These are phyloP conservation scores for Tuber borchii DNA, from an alignment of 495 filamentous ascomycete species.

Conservation along the genomic window DNA sequence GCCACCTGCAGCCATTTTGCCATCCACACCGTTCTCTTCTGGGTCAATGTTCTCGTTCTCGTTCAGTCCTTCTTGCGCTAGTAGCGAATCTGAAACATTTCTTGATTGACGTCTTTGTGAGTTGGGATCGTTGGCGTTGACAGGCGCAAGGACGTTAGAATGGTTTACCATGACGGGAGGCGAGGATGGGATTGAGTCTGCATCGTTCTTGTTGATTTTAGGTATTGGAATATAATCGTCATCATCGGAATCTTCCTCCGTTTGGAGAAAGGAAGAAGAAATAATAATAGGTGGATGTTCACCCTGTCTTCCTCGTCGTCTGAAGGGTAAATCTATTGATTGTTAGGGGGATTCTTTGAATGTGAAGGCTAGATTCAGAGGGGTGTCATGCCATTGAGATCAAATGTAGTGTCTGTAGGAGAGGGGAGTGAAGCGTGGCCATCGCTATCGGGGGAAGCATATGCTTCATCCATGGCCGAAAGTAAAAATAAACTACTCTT, in stretches of 20 bases:
- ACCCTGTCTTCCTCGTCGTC: slow-evolving; percentile 10
- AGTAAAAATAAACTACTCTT: slow-evolving; percentile 11
- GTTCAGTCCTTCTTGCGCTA: not conserved
- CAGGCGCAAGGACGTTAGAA: slow-evolving; percentile 18
- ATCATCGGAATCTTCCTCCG: slow-evolving; percentile 13
- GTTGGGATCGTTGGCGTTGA: slow-evolving; percentile 19
- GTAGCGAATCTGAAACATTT: not conserved
- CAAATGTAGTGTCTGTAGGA: slow-evolving; percentile 39
- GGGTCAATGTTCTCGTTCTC: slow-evolving; percentile 31
- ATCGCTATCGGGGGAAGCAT: slow-evolving; percentile 41
- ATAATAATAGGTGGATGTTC: slow-evolving; percentile 11
- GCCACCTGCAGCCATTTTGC: not conserved
- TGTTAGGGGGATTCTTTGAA: not conserved
- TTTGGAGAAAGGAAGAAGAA: slow-evolving; percentile 26
- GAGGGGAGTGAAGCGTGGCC: slow-evolving; percentile 40
- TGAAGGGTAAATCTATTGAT: slow-evolving; percentile 21
- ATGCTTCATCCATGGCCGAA: slow-evolving; percentile 36
- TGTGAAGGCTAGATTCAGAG: not conserved
- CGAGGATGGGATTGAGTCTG: slow-evolving; percentile 13
- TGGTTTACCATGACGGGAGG: slow-evolving; percentile 9
- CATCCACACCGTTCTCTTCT: not conserved
- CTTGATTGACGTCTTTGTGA: slow-evolving; percentile 3
- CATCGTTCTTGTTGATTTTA: slow-evolving; percentile 17
- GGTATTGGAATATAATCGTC: slow-evolving; percentile 17
- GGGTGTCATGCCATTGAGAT: slow-evolving; percentile 29